Evolutionary conservation across 1,284 basidiomycete species (phyloP), one percentile per base, ranked within the genome.

Genomic region (Boletus semigastroideus): DNA sequence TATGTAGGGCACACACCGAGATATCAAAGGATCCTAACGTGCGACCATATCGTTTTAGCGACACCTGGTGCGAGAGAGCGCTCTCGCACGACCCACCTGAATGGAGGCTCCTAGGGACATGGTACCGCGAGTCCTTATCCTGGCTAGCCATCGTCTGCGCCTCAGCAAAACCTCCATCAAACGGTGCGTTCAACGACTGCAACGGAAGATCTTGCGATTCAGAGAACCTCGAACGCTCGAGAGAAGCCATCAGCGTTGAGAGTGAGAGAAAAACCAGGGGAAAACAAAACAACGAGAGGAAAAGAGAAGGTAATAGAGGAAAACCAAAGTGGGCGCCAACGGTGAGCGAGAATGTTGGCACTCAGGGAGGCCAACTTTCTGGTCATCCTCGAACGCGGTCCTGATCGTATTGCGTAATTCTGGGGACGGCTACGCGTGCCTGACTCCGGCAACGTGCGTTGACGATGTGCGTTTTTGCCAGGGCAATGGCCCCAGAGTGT

Each of bases 101-200:
- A 20, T 46, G 42, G 17, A 61, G 25, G 2, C 40, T 37, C 14
- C 42, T 42, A 8, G 30, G 30, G 6, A 39, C 37, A 46, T 40
- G 48, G 19, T 53, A 53, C 34, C 46, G 49, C 27, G 49, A 30
- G 28, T 46, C 58, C 37, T 61, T 61, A 38, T 54, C 52, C 40
- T 53, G 46, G 27, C 25, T 42, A 13, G 17, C 33, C 6, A 47
- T 48, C 19, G 41, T 43, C 25, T 42, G 40, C 7, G 44, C 22
- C 27, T 53, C 46, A 31, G 43, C 25, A 22, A 36, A 19, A 34
- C 9, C 20, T n/a, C 20, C 16, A 33, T 51, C 10, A 5, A 19
- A n/a, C 9, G 43, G 17, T 39, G 39, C 19, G 19, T 49, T 22
- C 34, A 56, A 42, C 36, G 17, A 28, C 28, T 36, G 51, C n/a